Base-by-base conservation (phyloP, 2,329 filamentous ascomycete species). In the Pseudocercospora pini-densiflorae region DNA sequence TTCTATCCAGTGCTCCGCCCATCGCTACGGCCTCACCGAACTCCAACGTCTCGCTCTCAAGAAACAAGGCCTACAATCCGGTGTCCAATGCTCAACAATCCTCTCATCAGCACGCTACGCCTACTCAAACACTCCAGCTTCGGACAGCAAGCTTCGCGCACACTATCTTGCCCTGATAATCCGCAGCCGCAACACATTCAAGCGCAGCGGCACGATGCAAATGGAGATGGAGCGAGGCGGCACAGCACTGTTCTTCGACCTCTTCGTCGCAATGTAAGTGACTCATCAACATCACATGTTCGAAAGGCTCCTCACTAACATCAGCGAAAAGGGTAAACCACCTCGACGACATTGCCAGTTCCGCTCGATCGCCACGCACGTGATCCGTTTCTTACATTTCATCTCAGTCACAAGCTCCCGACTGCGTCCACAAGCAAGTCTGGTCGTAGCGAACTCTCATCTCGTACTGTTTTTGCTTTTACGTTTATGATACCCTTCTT, bases 91-190 rank as follows among this genome's bases (percentile, higher is more conserved):
- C 81, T 90, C 88, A 80, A 96, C 92, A 67, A 97, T 97, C 75
- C 83, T 97, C 23, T 85, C 91, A 0, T 95, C 92, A 55, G 94
- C 94, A n/a, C 89, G 93, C 60, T 97, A 92, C 75, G 93, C 93
- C 21, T 97, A 97, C 77, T 88, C 88, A 74, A 88, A 97, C 80
- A 97, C 94, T 0, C 92, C 93, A 2, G 92, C 97, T 77, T 92
- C 85, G 23, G 94, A 97, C 82, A 94, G 92, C n/a, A 94, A 94
- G 80, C 85, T 97, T 62, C 87, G 94, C 66, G 93, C 93, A 24
- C 93, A 97, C 80, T 97, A 97, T 74, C 88, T 97, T 43, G 93
- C 94, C 19, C 88, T 97, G 76, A 97, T 97, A 80, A 96, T 97
- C 77, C 89, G 93, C 71, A 92, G 90, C 73, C 88, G 94, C 71